Base-by-base conservation (phyloP, 2,329 filamentous ascomycete species). In the Byssoonygena ceratinophila region DNA sequence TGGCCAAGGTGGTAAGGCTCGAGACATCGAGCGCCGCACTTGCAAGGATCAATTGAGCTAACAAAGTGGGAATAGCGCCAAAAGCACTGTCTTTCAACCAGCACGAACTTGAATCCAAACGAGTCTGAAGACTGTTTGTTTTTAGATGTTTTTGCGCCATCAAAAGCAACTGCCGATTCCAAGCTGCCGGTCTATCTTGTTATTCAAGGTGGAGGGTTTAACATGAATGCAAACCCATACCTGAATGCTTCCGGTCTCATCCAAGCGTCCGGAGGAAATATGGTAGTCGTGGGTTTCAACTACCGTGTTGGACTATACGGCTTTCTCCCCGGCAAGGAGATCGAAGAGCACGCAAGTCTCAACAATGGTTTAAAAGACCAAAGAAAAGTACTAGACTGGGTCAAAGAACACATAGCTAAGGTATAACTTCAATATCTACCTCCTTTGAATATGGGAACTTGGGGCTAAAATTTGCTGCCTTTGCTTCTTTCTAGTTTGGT, bases 281-380 rank as follows among this genome's bases (percentile, higher is more conserved):
- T 88, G 23, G 69, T 90, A 0, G 79, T 87, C 0, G 83, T 90
- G 1, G 82, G 75, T 8, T 77, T 87, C 67, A 89, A 88, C 67
- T 89, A 90, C 63, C 81, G 86, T 4, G 83, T 90, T 9, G 85
- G 85, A 0, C 76, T 79, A 0, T 88, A 81, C 58, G 85, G 86
- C 0, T 90, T 89, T 62, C 72, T 90, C 11, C 78, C 79, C 1
- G 73, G 80, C 52, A 68, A 76, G 14, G 76, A 83, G 59, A 66
- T 82, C 1, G 58, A 68, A 29, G 60, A 61, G 57, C 58, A 67
- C 3, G 76, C 78, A 2, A 77, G 75, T 53, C 63, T 82, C 32
- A 89, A 89, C 64, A 82, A 81, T 59, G 85, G 85, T 1, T 70
- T 89, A 0, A 76, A 77, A 31, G 85, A 89, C 63, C 84, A 87